Base-by-base conservation (phyloP, 2,329 filamentous ascomycete species). In the Cercospora citrullina region DNA sequence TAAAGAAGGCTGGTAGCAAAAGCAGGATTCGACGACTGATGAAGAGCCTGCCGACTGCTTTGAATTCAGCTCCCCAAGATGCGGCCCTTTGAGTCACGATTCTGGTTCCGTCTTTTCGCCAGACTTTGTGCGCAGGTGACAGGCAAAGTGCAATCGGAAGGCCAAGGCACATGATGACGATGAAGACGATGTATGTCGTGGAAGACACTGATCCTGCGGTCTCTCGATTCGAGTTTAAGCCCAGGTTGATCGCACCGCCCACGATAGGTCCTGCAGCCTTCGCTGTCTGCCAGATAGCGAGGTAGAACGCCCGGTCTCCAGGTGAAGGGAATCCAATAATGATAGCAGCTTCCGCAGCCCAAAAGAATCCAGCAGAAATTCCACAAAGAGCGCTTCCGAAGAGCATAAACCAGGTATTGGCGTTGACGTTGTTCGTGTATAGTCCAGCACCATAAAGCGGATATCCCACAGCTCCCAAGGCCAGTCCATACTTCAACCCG, bases 401-500 rank as follows among this genome's bases (percentile, higher is more conserved):
- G 0, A 84, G 76, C 9, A 85, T 81, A 51, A 85, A 81, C 84
- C 84, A 85, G 18, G 79, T 81, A 45, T 83, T 85, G 4, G 83
- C 83, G 69, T 77, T 84, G 4, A 81, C 79, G 72, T 84, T 84
- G 70, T 84, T 84, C 60, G 79, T 79, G 72, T 85, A 85, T 0
- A 85, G 75, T 2, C 79, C 81, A 10, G 82, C 82, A 6, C 72
- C 76, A 67, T 85, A 85, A n/a, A 84, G 66, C 0, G 83, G 82
- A 71, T 84, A 85, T 4, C 83, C 83, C 0, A 83, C 71, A 0
- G 81, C 80, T 21, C 83, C 81, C 3, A 82, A 71, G 5, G 79
- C 72, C 2, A 85, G 74, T 0, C 65, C 68, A 33, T 66, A 71
- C 31, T 64, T 65, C 6, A 71, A 42, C 5, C 69, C 69, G 70